phyloP scores from a whole-genome alignment of 1,139 yeast genomes.

The Kurtzmaniella natalensis region DNA sequence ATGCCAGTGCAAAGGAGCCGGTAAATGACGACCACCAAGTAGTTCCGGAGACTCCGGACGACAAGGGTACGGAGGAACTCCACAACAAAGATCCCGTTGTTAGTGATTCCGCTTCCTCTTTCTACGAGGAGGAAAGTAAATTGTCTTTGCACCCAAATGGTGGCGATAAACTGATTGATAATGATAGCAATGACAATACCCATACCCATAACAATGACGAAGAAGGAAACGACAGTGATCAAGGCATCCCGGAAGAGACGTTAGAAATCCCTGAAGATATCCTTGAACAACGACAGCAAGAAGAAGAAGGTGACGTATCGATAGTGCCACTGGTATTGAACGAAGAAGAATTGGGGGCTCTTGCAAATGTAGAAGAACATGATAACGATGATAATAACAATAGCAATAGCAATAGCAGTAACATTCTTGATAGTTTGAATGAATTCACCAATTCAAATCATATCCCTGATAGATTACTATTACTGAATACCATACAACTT shows the following conservation, averaged over 20 bases:
- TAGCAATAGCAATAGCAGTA: not conserved
- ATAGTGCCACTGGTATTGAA: constrained; percentile 1
- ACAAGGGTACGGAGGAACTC: not conserved
- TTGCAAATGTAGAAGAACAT: not conserved
- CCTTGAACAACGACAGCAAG: not conserved
- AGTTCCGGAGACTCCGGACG: not conserved
- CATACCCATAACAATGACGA: constrained; percentile 6
- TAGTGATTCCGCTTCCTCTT: constrained; percentile 3
- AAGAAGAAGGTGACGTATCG: not conserved
- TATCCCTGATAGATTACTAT: not conserved
- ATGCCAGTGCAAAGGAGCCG: constrained; percentile 1
- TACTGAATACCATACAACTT: not conserved
- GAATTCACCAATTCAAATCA: not conserved
- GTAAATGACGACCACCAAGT: not conserved
- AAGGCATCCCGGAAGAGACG: not conserved
- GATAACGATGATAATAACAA: not conserved
- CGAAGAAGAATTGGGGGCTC: not conserved
- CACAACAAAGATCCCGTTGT: not conserved
- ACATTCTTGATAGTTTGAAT: too few species aligned
- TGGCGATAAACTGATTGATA: not conserved
- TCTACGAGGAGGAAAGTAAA: constrained; percentile 3
- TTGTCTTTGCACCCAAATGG: too few species aligned
- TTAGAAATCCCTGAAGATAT: constrained; percentile 2
- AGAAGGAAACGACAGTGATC: not conserved
- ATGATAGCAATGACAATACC: constrained; percentile 15